phyloP scores from a whole-genome alignment of 1,284 basidiomycete genomes.

The Microbotryum lychnidis-dioicae region DNA sequence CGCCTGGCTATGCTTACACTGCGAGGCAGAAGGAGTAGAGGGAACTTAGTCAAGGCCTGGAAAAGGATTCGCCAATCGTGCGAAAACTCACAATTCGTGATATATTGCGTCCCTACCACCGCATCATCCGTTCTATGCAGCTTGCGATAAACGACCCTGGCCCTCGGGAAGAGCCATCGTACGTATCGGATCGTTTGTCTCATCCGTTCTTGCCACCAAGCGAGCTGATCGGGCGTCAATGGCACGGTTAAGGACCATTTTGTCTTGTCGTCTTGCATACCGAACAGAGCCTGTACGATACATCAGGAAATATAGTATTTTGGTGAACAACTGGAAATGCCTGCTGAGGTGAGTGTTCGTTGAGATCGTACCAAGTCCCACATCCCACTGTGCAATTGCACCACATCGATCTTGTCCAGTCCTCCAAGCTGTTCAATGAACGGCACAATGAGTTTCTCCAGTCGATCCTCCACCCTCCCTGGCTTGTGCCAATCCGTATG shows the following conservation, averaged over 20 bases:
- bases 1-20: slow-evolving; percentile 4
- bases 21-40: not conserved
- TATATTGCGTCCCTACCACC: slow-evolving; percentile 27
- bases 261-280: slow-evolving; percentile 32
- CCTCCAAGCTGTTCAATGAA: slow-evolving; percentile 27
- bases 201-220: slow-evolving; percentile 33
- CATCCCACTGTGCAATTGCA: slow-evolving; percentile 29
- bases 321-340: not conserved
- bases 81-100: slow-evolving; percentile 26
- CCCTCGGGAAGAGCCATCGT: slow-evolving; percentile 21
- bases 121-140: slow-evolving; percentile 27
- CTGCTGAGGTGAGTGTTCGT: too few species aligned
- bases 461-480: slow-evolving; percentile 23
- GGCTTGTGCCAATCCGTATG: slow-evolving; percentile 32
- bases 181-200: slow-evolving; percentile 23
- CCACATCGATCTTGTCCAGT: slow-evolving; percentile 23
- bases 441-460: slow-evolving; percentile 25
- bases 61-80: too few species aligned
- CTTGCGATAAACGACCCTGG: slow-evolving; percentile 27
- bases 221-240: slow-evolving; percentile 28
- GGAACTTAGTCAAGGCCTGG: too few species aligned
- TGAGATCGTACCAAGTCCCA: slow-evolving; percentile 24
- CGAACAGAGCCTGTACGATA: slow-evolving; percentile 22
- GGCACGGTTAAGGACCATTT: slow-evolving; percentile 21
- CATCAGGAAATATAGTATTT: not conserved